Base-by-base conservation (phyloP, 306 rosid genomes). In the Cucurbita argyrosperma region DNA sequence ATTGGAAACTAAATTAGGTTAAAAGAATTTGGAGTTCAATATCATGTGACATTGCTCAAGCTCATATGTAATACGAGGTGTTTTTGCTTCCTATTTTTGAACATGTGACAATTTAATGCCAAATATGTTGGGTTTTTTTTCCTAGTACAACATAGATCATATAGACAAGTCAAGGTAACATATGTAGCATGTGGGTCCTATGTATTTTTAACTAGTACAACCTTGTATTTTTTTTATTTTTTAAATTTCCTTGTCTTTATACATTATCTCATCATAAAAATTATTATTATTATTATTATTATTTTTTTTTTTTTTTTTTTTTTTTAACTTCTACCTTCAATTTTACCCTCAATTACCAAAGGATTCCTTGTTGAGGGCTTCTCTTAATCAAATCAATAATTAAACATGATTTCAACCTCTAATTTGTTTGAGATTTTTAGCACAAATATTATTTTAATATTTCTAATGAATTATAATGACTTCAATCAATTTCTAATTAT, bases 161-260 rank as follows among this genome's bases (percentile, higher is more conserved):
- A 66, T 66, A 15, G 74, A 51, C 46, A 51, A 50, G 35, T 51
- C 56, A 8, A 49, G 18, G 47, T 35, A 70, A 35, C 47, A 35
- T 70, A 50, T 60, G 42, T 50, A 70, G 60, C 2, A 35, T 49
- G 47, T 70, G 74, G 74, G 74, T 70, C 30, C 74, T 70, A 50
- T 46, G 30, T 30, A 30, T 21, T 46, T 47, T 21, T 14, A 70
- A 16, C 26, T 49, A 50, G 35, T 49, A 51, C 74, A 15, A 47
- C 15, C 46, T 70, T 70, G 46, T 50, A 50, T 52, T 66, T 66
- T 18, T 42, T 16, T 16, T 1, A 5, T 65, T 9, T 15, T 7
- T 68, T 21, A 21, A 35, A 49, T 49, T 49, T 3, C 10, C 10
- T n/a, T 13, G 26, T 26, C 26, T 57, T 56, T 23, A 5, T 60